Evolutionary conservation across 2,329 filamentous ascomycete genomes (phyloP).

Genomic region (Teratosphaeria destructans): DNA sequence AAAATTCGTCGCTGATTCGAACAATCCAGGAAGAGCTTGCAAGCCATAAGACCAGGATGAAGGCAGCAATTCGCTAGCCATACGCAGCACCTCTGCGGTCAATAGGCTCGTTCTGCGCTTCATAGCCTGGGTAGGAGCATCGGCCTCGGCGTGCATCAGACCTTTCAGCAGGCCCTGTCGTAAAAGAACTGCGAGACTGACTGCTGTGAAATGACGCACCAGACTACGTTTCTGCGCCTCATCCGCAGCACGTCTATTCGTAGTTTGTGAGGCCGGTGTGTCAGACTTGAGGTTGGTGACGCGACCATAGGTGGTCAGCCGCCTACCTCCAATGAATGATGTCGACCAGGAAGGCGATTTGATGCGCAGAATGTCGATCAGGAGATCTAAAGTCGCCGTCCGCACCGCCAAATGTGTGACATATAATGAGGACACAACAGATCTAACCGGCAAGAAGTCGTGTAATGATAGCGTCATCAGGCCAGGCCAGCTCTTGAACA

Average conservation of each 20-base stretch:
- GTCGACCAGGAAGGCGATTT: conserved; percentile 92
- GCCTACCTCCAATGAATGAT: conserved; percentile 82
- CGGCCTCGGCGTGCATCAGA: conserved; percentile 52
- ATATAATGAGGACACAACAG: conserved; percentile 59
- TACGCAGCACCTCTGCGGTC: conserved; percentile 81
- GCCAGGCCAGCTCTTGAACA: conserved; percentile 89
- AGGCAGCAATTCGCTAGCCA: conserved; percentile 77
- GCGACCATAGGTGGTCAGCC: conserved; percentile 92
- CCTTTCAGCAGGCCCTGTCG: conserved; percentile 58
- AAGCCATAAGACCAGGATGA: conserved; percentile 71
- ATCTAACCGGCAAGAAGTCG: conserved; percentile 72
- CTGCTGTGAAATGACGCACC: conserved; percentile 85
- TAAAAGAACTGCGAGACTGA: conserved; percentile 76
- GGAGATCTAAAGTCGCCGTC: conserved; percentile 76
- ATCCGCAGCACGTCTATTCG: conserved; percentile 50
- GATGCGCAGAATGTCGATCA: conserved; percentile 77
- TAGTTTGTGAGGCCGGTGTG: conserved; percentile 38
- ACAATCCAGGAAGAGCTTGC: conserved; percentile 78
- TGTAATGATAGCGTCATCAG: conserved; percentile 82
- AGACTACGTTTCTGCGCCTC: conserved; percentile 61
- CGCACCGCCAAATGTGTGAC: conserved; percentile 46
- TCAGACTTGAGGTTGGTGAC: conserved; percentile 72
- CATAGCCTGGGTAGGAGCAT: conserved; percentile 56
- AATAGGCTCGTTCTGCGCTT: conserved; percentile 84
- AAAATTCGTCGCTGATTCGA: conserved; percentile 65